Evolutionary conservation across 2,329 filamentous ascomycete species (phyloP).

Genomic region (Thielaviopsis cerberus): DNA sequence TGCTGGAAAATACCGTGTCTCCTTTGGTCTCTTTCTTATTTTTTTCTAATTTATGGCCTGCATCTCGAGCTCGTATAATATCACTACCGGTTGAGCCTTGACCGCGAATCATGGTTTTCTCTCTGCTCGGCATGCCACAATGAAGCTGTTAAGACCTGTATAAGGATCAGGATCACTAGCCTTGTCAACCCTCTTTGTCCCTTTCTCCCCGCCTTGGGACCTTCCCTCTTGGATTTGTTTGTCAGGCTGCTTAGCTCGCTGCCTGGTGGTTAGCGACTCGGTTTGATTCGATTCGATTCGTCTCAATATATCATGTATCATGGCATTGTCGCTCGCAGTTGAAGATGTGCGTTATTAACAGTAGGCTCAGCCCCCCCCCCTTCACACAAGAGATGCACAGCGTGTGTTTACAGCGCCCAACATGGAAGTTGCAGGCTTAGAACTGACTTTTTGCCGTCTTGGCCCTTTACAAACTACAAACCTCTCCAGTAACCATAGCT

Average conservation of each 20-base stretch:
- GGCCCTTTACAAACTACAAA: not conserved
- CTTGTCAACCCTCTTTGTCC: not conserved
- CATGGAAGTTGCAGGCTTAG: not conserved
- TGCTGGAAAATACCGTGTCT: too few species aligned
- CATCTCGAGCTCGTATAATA: too few species aligned
- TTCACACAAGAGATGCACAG: too few species aligned
- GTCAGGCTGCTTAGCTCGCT: too few species aligned
- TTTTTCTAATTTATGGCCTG: too few species aligned
- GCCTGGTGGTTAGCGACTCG: too few species aligned
- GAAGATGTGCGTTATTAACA: not conserved
- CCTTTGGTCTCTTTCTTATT: too few species aligned
- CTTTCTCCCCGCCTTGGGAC: not conserved
- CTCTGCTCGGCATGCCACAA: too few species aligned
- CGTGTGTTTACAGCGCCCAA: not conserved
- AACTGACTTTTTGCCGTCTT: not conserved
- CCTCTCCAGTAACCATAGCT: not conserved
- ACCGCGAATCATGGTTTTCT: too few species aligned
- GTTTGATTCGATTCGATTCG: too few species aligned
- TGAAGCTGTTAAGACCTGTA: not conserved
- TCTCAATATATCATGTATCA: not conserved
- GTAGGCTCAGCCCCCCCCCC: not conserved
- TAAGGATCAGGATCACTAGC: not conserved
- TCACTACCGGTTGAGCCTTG: too few species aligned
- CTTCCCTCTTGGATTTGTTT: not conserved
- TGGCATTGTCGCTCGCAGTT: not conserved